Evolutionary conservation across 176 grass and related monocot genomes (phyloP).

Genomic region (Rhynchospora breviuscula): DNA sequence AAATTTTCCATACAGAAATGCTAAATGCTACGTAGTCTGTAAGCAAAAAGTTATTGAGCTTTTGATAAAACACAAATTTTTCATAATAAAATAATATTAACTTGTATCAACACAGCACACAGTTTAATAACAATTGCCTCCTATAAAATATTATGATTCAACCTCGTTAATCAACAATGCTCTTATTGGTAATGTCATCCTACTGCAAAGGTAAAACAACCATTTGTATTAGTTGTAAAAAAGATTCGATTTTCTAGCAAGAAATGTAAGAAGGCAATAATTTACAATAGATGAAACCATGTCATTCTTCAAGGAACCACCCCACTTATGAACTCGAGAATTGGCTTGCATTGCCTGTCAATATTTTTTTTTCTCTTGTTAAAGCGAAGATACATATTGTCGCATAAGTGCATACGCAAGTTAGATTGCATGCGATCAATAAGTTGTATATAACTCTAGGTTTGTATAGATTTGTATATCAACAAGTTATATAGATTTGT

Average conservation of each 20-base stretch:
- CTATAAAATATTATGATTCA: not conserved
- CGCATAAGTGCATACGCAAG: not conserved
- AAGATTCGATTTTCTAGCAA: not conserved
- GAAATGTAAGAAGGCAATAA: not conserved
- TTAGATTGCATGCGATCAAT: not conserved
- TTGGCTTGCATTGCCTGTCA: conserved; percentile 42
- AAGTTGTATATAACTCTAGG: not conserved
- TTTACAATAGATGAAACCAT: not conserved
- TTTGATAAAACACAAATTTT: not conserved
- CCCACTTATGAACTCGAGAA: conserved; percentile 63
- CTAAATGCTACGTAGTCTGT: not conserved
- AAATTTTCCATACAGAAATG: too few relatives aligned
- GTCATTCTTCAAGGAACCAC: conserved; percentile 31
- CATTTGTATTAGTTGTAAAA: not conserved
- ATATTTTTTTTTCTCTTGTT: not conserved
- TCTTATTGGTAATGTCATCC: not conserved
- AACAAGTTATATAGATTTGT: too few relatives aligned
- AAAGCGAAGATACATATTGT: not conserved
- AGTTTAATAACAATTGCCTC: not conserved
- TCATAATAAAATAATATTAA: not conserved
- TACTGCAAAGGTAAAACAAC: not conserved
- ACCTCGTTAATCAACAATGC: not conserved
- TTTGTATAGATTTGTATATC: too few relatives aligned
- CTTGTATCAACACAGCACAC: not conserved
- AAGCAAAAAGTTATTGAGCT: not conserved